Percentiles rank a stretch among this genome's conserved stretches.
Conservation (phyloP, 2,329 filamentous ascomycete species). For the Thielaviopsis ethacetica region DNA sequence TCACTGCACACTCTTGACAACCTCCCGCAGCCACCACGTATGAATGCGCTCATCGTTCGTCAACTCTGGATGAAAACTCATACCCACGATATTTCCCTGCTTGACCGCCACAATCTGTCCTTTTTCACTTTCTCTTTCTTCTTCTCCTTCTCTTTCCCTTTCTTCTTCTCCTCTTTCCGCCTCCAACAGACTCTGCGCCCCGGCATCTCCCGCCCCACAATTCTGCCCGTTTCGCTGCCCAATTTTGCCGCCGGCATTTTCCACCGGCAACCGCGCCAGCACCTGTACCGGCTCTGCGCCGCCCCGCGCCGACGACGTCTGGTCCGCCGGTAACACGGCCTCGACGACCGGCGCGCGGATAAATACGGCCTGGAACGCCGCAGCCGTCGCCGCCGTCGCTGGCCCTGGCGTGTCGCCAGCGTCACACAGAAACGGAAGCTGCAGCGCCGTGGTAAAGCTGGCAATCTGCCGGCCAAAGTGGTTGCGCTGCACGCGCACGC, state of each 20-base stretch:
- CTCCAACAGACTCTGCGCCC: conserved; percentile 17
- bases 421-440: conserved; percentile 50
- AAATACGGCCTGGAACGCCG: conserved; percentile 62
- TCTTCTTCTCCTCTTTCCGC: background rate
- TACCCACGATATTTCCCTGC: conserved; percentile 85
- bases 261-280: conserved; percentile 32
- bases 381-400: conserved; percentile 22
- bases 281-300: conserved; percentile 27
- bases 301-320: too few relatives aligned
- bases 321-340: conserved; percentile 41
- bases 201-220: conserved; percentile 23
- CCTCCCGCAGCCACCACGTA: conserved; percentile 77
- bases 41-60: conserved; percentile 81
- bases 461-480: conserved; percentile 90
- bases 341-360: conserved; percentile 92
- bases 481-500: conserved; percentile 82
- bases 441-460: conserved; percentile 65
- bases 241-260: background rate
- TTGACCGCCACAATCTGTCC: conserved; percentile 73
- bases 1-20: conserved; percentile 10
- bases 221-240: background rate
- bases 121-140: conserved; percentile 47
- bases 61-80: conserved; percentile 89
- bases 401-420: background rate
- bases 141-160: conserved; percentile 22